Evolutionary conservation across 768 basidiomycete genomes (phyloP).

Genomic region (Coprinellus micaceus): DNA sequence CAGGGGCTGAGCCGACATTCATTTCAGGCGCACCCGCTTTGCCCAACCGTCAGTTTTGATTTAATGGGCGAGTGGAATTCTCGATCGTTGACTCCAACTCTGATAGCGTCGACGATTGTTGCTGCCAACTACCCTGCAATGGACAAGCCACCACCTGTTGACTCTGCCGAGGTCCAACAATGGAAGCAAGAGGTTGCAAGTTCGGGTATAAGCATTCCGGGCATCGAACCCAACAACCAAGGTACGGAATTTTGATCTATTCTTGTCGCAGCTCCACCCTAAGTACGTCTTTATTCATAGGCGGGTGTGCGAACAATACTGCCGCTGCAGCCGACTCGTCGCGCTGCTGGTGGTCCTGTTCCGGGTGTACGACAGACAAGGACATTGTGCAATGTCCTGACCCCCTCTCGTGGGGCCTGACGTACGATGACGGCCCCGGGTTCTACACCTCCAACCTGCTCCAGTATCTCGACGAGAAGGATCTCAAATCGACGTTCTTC

Average conservation of each 20-base stretch:
- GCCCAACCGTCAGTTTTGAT: slow-evolving; percentile 43
- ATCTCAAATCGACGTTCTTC: slow-evolving; percentile 84
- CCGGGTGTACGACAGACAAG: slow-evolving; percentile 60
- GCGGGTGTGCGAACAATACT: slow-evolving; percentile 59
- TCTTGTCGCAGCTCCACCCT: slow-evolving; percentile 13
- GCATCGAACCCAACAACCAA: slow-evolving; percentile 39
- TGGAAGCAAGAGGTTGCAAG: slow-evolving; percentile 65
- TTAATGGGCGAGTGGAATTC: not conserved
- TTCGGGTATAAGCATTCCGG: slow-evolving; percentile 58
- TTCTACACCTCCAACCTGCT: slow-evolving; percentile 74
- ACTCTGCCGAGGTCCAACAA: slow-evolving; percentile 59
- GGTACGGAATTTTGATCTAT: slow-evolving; percentile 21
- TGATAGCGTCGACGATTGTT: slow-evolving; percentile 37
- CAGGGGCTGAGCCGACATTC: slow-evolving; percentile 49
- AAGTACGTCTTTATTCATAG: slow-evolving; percentile 21
- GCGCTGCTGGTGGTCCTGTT: slow-evolving; percentile 81
- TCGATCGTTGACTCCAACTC: not conserved
- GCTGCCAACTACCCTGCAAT: slow-evolving; percentile 62
- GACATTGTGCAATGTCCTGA: slow-evolving; percentile 78
- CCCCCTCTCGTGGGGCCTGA: slow-evolving; percentile 52
- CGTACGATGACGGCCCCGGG: slow-evolving; percentile 79
- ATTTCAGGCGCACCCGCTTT: slow-evolving; percentile 58
- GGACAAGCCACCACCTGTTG: slow-evolving; percentile 57
- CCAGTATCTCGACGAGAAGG: slow-evolving; percentile 56
- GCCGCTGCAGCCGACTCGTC: slow-evolving; percentile 49